Conservation (phyloP, 2,329 filamentous ascomycete species). For the Fusarium keratoplasticum region DNA sequence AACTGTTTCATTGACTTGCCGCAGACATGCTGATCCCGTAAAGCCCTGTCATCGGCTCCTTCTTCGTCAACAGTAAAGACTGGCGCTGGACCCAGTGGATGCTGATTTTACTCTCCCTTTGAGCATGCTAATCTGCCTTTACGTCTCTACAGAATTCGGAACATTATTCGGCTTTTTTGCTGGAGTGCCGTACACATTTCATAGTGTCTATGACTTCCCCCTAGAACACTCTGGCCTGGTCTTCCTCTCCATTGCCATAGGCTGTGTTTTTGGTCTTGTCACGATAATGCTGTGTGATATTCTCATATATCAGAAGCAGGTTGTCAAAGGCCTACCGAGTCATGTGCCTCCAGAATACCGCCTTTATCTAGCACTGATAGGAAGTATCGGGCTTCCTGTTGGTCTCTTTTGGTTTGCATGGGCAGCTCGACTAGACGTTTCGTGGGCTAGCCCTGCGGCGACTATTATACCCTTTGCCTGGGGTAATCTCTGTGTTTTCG, state of each 20-base stretch:
- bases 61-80: conserved; percentile 56
- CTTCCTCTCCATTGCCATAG: conserved; percentile 59
- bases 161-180: conserved; percentile 66
- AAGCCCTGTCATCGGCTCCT: conserved; percentile 62
- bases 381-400: conserved; percentile 63
- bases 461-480: conserved; percentile 68
- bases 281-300: conserved; percentile 56
- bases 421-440: conserved; percentile 58
- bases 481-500: conserved; percentile 70
- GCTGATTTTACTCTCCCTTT: conserved; percentile 59
- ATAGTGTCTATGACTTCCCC: conserved; percentile 57
- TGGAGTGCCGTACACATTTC: conserved; percentile 61
- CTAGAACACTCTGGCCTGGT: conserved; percentile 57
- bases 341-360: conserved; percentile 65
- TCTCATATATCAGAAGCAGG: conserved; percentile 55
- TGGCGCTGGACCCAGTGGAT: conserved; percentile 68
- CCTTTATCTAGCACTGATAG: conserved; percentile 69
- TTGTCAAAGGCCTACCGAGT: conserved; percentile 46
- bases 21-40: background rate
- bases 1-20: no score
- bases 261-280: conserved; percentile 56
- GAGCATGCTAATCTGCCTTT: conserved; percentile 60
- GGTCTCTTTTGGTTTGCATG: conserved; percentile 72
- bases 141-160: conserved; percentile 63
- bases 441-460: conserved; percentile 63